A percentile compares a stretch with the other conserved stretches of the same genome.
Conservation (phyloP, 2,329 filamentous ascomycete species). For the Neurospora crassa region DNA sequence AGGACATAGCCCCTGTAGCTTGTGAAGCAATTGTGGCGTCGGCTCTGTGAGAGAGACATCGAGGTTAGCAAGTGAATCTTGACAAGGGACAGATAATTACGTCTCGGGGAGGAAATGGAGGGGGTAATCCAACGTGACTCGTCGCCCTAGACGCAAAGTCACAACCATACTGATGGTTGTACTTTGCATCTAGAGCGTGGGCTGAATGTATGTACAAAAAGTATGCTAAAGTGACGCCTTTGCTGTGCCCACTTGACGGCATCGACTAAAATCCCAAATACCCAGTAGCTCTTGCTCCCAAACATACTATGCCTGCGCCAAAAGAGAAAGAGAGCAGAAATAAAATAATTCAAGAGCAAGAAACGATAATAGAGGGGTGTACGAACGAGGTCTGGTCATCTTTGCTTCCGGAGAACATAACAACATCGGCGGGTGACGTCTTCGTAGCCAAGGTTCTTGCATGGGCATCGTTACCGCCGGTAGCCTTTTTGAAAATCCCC, state of each 20-base stretch:
- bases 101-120: background rate
- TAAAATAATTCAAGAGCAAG: slow-evolving; percentile 9
- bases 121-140: slow-evolving; percentile 31
- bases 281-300: background rate
- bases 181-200: slow-evolving; percentile 33
- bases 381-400: slow-evolving; percentile 88
- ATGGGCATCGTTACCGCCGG: slow-evolving; percentile 70
- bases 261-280: background rate
- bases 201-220: slow-evolving; percentile 16
- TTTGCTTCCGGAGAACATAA: slow-evolving; percentile 97
- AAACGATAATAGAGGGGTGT: slow-evolving; percentile 20
- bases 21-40: slow-evolving; percentile 86
- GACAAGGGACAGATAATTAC: background rate
- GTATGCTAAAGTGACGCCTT: slow-evolving; percentile 1
- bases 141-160: slow-evolving; percentile 35
- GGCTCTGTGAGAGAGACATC: slow-evolving; percentile 47
- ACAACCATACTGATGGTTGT: slow-evolving; percentile 22
- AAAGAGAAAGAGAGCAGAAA: slow-evolving; percentile 11
- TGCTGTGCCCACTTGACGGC: slow-evolving; percentile 1
- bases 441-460: slow-evolving; percentile 77
- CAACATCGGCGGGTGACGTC: slow-evolving; percentile 87
- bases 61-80: slow-evolving; percentile 1
- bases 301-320: background rate
- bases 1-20: slow-evolving; percentile 96
- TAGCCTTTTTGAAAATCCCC: slow-evolving; percentile 82